Percentiles rank a stretch among this genome's conserved stretches.
Conservation (phyloP, 495 filamentous ascomycete genomes). For the Trichoderma asperelloides region DNA sequence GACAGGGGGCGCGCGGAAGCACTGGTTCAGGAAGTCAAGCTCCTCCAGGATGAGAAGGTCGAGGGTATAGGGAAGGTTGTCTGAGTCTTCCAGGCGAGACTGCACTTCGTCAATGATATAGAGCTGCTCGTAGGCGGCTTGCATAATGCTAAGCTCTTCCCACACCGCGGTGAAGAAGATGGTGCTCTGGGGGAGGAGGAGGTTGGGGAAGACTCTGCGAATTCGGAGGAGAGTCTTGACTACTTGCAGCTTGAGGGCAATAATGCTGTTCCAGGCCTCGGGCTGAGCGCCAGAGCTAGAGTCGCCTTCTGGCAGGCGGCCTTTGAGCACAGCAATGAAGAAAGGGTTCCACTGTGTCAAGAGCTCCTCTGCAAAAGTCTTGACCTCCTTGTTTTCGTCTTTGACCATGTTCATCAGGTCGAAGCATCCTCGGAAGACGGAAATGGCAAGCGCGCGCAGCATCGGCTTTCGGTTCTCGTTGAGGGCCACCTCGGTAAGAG, state of each 20-base stretch:
- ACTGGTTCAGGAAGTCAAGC: slow-evolving; percentile 83
- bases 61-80: slow-evolving; percentile 88
- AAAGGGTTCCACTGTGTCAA: slow-evolving; percentile 80
- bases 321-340: slow-evolving; percentile 63
- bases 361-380: slow-evolving; percentile 77
- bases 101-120: slow-evolving; percentile 81
- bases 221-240: slow-evolving; percentile 92
- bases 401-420: slow-evolving; percentile 93
- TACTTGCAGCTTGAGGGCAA: slow-evolving; percentile 80
- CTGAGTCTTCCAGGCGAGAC: slow-evolving; percentile 78
- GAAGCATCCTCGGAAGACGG: slow-evolving; percentile 82
- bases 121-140: slow-evolving; percentile 62
- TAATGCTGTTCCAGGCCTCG: slow-evolving; percentile 60
- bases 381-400: slow-evolving; percentile 76
- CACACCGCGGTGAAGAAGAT: slow-evolving; percentile 76
- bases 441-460: slow-evolving; percentile 72
- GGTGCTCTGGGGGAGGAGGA: slow-evolving; percentile 72
- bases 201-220: slow-evolving; percentile 66
- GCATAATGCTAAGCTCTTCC: slow-evolving; percentile 68
- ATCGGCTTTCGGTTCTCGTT: slow-evolving; percentile 63
- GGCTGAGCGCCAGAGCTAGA: slow-evolving; percentile 29
- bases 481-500: slow-evolving; percentile 71
- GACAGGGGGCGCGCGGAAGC: slow-evolving; percentile 73
- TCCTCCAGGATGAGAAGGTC: slow-evolving; percentile 90
- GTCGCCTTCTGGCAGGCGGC: slow-evolving; percentile 50